phyloP scores from a whole-genome alignment of 352 stramenopile species.

The Phytophthora sansomeana region DNA sequence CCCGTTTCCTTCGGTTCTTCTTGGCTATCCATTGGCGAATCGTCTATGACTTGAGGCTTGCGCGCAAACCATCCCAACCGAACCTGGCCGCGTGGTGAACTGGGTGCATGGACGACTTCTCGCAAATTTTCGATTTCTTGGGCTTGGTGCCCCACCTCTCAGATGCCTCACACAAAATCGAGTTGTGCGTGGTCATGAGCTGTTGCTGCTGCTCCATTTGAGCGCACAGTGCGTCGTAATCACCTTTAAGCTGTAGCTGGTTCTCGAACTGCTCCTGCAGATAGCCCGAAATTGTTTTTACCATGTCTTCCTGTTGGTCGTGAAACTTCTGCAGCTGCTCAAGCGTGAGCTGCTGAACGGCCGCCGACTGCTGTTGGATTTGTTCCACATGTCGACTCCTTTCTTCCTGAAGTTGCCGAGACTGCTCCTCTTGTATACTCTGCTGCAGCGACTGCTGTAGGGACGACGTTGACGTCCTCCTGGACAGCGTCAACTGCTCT shows the following conservation, averaged over 20 bases:
- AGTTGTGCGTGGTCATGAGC: not conserved
- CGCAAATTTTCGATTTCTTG: not conserved
- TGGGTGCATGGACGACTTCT: not conserved
- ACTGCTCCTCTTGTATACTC: no score
- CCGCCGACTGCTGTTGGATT: not conserved
- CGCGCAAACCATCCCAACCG: not conserved
- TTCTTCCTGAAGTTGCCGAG: not conserved
- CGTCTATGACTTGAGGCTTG: not conserved
- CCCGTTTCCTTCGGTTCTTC: no score
- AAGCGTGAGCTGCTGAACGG: not conserved
- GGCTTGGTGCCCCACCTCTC: not conserved
- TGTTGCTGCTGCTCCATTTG: not conserved
- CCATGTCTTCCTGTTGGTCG: not conserved
- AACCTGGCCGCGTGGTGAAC: not conserved
- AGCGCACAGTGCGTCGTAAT: not conserved
- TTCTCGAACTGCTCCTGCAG: not conserved
- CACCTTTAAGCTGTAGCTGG: not conserved
- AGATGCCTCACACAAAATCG: not conserved
- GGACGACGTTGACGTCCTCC: not conserved
- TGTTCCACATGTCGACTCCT: not conserved
- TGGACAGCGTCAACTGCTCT: not conserved
- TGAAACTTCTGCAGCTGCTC: constrained; percentile 3
- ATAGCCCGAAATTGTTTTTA: not conserved
- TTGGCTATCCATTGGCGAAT: not conserved
- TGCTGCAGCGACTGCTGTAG: not conserved